phyloP scores from a whole-genome alignment of 208 protist genomes.

The Crithidia fasciculata region DNA sequence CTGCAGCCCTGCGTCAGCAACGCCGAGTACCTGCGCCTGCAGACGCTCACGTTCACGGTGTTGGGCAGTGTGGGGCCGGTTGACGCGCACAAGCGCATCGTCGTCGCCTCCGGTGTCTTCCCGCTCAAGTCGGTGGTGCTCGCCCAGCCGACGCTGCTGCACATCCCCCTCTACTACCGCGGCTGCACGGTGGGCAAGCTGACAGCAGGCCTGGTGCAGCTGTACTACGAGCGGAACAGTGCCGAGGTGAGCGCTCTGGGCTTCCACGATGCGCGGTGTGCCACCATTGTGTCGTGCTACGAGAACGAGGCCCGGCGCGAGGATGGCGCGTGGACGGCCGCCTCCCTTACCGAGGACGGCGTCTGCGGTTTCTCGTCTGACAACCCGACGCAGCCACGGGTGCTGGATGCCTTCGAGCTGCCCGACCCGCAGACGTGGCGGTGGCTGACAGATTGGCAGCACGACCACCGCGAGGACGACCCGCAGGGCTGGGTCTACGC shows the following conservation, averaged over 20 bases:
- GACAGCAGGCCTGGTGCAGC: conserved; percentile 38
- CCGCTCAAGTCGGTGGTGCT: conserved; percentile 59
- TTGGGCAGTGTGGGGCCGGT: conserved; percentile 36
- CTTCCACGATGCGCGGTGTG: conserved; percentile 34
- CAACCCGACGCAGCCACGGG: conserved; percentile 32
- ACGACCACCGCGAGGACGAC: conserved; percentile 47
- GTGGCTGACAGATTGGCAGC: conserved; percentile 63
- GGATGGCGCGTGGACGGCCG: conserved; percentile 37
- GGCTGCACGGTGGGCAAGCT: conserved; percentile 56
- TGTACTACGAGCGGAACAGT: conserved; percentile 56
- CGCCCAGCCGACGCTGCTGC: conserved; percentile 41
- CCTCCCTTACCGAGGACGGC: conserved; percentile 31
- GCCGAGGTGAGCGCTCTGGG: conserved; percentile 47
- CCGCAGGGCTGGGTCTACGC: conserved; percentile 67
- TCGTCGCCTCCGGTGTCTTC: conserved; percentile 63
- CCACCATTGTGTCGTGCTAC: conserved; percentile 54
- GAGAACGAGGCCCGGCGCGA: conserved; percentile 58
- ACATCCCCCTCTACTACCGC: conserved; percentile 60
- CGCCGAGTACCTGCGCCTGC: conserved; percentile 59
- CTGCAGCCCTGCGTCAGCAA: conserved; percentile 59
- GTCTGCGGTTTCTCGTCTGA: conserved; percentile 41
- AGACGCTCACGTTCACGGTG: conserved; percentile 62
- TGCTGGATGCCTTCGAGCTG: conserved; percentile 43
- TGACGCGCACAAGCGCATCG: conserved; percentile 25
- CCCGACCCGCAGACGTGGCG: conserved; percentile 47